Conservation (phyloP, 257 asterid genomes). For the Plantago major region DNA sequence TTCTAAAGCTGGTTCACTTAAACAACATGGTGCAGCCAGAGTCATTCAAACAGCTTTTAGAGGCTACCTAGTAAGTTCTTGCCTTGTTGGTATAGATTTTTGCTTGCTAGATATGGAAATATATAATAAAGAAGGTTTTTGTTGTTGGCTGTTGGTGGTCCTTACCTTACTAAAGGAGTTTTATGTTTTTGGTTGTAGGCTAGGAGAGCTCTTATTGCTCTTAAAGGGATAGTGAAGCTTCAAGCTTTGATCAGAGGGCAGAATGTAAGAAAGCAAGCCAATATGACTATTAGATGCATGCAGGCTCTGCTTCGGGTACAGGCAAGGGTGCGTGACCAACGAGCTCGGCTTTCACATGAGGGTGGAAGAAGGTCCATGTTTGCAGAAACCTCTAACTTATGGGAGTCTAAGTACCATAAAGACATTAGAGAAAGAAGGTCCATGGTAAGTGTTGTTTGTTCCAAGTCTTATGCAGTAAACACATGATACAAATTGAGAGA, state of each 20-base stretch:
- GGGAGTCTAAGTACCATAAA: slow-evolving; percentile 61
- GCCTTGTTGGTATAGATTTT: slow-evolving; percentile 1
- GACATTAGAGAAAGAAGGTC: slow-evolving; percentile 58
- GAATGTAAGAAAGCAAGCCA: slow-evolving; percentile 81
- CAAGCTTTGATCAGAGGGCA: slow-evolving; percentile 95
- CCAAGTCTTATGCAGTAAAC: neutral
- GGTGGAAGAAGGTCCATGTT: slow-evolving; percentile 74
- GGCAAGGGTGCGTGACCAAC: slow-evolving; percentile 81
- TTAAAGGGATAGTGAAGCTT: slow-evolving; percentile 83
- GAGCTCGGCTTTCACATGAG: slow-evolving; percentile 73
- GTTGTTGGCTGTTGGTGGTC: neutral
- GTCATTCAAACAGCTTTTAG: slow-evolving; percentile 80
- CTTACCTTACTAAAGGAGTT: neutral
- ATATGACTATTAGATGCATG: slow-evolving; percentile 87
- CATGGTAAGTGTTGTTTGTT: slow-evolving; percentile 33
- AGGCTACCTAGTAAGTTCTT: slow-evolving; percentile 55
- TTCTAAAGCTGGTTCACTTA: slow-evolving; percentile 25
- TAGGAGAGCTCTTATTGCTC: slow-evolving; percentile 81
- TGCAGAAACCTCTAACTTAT: slow-evolving; percentile 52
- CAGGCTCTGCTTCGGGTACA: slow-evolving; percentile 88
- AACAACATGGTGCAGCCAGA: slow-evolving; percentile 55
- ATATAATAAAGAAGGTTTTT: neutral
- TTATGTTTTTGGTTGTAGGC: slow-evolving; percentile 38
- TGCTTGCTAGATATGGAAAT: slow-evolving; percentile 5
- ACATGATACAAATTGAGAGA: neutral